Evolutionary conservation across 2,329 filamentous ascomycete genomes (phyloP), one percentile per base, ranked within the genome.

Genomic region (Sporothrix luriei): DNA sequence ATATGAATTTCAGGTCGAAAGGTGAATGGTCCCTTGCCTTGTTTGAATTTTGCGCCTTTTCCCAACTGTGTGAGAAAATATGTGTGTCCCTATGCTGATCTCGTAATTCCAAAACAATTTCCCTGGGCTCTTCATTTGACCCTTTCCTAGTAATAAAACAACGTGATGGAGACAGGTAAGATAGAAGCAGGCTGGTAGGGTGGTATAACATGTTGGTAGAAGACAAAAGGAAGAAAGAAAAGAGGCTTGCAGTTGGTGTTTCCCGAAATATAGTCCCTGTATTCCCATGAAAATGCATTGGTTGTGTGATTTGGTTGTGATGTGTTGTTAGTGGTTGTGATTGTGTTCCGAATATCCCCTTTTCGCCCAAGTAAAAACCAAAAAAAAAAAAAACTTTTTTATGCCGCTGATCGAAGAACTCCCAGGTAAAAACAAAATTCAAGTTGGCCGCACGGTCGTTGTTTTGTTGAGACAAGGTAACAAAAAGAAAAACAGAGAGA

Each of bases 301-400:
- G 46, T 14, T 48, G 48, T 21, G 29, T 59, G 40, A 21, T 52
- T 24, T 52, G 51, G n/a, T 49, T 49, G 54, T 29, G 48, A 19
- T 49, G 2, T 49, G 48, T 49, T 49, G 48, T 49, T 48, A 19
- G 48, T 48, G 14, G 33, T 21, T 61, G 46, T 67, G 52, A 33
- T 54, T 68, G 62, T 65, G 26, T 51, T 33, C 62, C 46, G 46
- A 10, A 65, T 52, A 52, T 65, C 46, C 64, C 64, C 40, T n/a
- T 48, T 46, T 40, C 48, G 11, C 40, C 57, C 7, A 55, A 21
- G 29, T 40, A 40, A 19, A 48, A 29, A 38, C 62, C 46, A 48
- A 70, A 57, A 52, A 67, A 68, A 52, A 38, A 46, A 33, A 21
- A 40, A 70, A 68, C n/a, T 68, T 72, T 72, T 71, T 71, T 69